Base-by-base conservation (phyloP, 2,329 filamentous ascomycete genomes). In the Botrytis porri region DNA sequence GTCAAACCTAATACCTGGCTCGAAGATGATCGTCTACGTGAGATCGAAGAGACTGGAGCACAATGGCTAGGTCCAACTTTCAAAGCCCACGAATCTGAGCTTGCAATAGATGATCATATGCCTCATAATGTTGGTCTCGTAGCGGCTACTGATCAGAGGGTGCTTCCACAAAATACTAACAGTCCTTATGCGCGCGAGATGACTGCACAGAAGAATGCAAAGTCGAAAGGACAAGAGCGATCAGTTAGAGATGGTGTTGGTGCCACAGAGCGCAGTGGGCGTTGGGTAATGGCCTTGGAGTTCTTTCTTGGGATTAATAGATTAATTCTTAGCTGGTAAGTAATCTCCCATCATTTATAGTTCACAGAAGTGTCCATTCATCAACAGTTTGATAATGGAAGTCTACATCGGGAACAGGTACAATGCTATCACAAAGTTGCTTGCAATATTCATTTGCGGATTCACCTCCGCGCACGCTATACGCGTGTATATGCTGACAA, bases 1-100 rank as follows among this genome's bases (percentile, higher is more conserved):
- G 85, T 97, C 3, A 90, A 90, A 76, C 85, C 87, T 51, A 90
- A 90, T 83, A 98, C 96, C 0, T 99, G 96, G 95, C 84, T 98
- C 4, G 96, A 99, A 80, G 93, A 95, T 77, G 93, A 97, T 76
- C 88, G 95, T 9, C 85, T 95, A 16, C 87, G 90, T 62, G 94
- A 98, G 79, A 85, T 97, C 4, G 90, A 96, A 77, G 84, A 86
- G 59, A 72, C 75, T 48, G 80, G 80, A 70, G 78, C 77, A 69
- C 78, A 79, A 64, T 81, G 80, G 80, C 76, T 81, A 35, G 79
- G 80, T 51, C 78, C 80, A 62, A 77, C 71, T 32, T 81, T 81
- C 54, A 76, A 75, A 74, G 72, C 77, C 18, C 74, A 78, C 63
- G 77, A 78, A 70, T 73, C 76, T n/a, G 70, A 70, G 22, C 71